Conservation (phyloP, 345 rosid species). For the Citrus medica region DNA sequence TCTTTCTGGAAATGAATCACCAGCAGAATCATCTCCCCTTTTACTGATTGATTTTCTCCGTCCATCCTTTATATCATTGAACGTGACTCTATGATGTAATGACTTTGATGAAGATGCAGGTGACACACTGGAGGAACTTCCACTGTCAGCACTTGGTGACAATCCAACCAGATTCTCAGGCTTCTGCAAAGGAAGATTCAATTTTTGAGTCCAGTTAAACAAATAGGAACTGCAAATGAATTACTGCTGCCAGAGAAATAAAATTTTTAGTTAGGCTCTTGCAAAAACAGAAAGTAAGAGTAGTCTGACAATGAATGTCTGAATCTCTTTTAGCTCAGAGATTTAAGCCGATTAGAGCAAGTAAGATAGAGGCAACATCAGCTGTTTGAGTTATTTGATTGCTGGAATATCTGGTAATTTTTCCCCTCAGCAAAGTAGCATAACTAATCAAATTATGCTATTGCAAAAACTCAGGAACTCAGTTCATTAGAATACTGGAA, state of each 20-base stretch:
- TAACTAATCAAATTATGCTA: not conserved
- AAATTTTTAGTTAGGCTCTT: not conserved
- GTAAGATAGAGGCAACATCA: not conserved
- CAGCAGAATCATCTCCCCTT: conserved; percentile 41
- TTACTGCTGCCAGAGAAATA: not conserved
- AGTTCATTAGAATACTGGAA: not conserved
- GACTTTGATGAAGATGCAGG: conserved; percentile 67
- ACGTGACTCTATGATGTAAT: conserved; percentile 38
- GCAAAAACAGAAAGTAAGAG: not conserved
- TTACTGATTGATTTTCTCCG: conserved; percentile 56
- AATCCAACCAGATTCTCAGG: conserved; percentile 60
- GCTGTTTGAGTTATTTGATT: not conserved
- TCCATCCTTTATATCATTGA: conserved; percentile 37
- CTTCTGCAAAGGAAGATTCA: conserved; percentile 47
- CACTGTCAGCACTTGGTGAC: conserved; percentile 48
- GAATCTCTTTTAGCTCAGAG: not conserved
- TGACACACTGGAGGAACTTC: conserved; percentile 57
- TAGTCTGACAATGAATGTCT: not conserved
- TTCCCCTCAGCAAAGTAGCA: not conserved
- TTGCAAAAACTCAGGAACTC: not conserved
- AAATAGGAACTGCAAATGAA: not conserved
- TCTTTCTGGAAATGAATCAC: conserved; percentile 60
- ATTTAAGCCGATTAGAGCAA: not conserved
- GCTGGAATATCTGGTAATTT: not conserved
- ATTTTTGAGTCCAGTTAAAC: conserved; percentile 4